Percentiles rank a stretch among this genome's conserved stretches.
phyloP scores from a whole-genome alignment of 202 grass and related monocot genomes.

The Zoysia matrella region DNA sequence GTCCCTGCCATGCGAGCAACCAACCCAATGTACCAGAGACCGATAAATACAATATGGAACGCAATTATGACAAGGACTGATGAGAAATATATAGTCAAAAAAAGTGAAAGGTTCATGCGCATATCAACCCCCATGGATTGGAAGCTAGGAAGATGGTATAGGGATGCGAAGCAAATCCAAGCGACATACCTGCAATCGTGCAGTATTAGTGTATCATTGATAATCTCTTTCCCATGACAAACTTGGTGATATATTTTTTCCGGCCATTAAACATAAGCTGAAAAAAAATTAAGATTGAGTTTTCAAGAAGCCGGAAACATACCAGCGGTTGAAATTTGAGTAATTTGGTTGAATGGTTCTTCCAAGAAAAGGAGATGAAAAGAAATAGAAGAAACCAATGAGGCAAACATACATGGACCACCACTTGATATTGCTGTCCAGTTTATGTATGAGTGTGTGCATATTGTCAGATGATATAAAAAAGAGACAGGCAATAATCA shows the following conservation, averaged over 20 bases:
- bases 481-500: constrained; percentile 87
- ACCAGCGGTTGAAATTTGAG: constrained; percentile 98
- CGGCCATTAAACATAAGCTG: background rate
- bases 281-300: background rate
- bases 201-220: constrained; percentile 17
- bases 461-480: constrained; percentile 98
- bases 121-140: constrained; percentile 98
- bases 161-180: constrained; percentile 91
- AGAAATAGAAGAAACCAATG: constrained; percentile 99
- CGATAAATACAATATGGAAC: constrained; percentile 93
- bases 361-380: constrained; percentile 93
- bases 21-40: constrained; percentile 91
- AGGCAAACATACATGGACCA: constrained; percentile 99
- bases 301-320: constrained; percentile 26
- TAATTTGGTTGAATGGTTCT: constrained; percentile 94
- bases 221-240: background rate
- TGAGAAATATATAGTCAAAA: constrained; percentile 91
- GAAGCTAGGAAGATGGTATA: constrained; percentile 97
- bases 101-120: constrained; percentile 97
- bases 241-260: background rate
- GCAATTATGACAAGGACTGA: constrained; percentile 86
- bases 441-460: constrained; percentile 92
- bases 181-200: constrained; percentile 81
- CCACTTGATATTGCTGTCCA: constrained; percentile 96
- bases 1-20: constrained; percentile 88